Evolutionary conservation across 2,329 filamentous ascomycete species (phyloP), one percentile per base, ranked within the genome.

Genomic region (Pseudogymnoascus sp.): DNA sequence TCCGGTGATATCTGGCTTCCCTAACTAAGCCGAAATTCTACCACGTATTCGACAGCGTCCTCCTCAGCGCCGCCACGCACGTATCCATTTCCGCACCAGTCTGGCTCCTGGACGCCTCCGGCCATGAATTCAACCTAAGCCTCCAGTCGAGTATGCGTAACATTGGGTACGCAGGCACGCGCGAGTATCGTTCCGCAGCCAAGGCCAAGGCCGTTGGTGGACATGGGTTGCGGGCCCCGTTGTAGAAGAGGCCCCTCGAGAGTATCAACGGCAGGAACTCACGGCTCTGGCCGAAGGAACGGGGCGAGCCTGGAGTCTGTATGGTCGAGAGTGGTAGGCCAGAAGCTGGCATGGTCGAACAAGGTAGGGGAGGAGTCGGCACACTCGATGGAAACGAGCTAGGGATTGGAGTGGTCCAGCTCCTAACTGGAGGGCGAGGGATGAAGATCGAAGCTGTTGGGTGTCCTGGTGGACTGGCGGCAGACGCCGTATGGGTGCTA

Each of bases 101-200:
- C 28, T 57, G 50, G 28, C 28, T 35, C 50, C n/a, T 57, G 28
- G 50, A 57, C 28, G 5, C 7, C 28, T 8, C n/a, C 31, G 50
- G 50, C 50, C 50, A 57, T 9, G 50, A 57, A 35, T 57, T 57
- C 17, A 57, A 21, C 50, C 50, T 33, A 6, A 33, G 9, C 21
- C 50, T 35, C 50, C 50, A 57, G n/a, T 57, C 50, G 28, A 57
- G 31, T n/a, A 33, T 35, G 50, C 50, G 50, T 57, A 57, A 19
- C 50, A 1, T 33, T 21, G 50, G 50, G n/a, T 13, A 33, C 7
- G 50, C 28, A 33, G 50, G 50, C 10, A 57, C 50, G 6, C 50
- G 50, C 26, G 50, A 19, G 50, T 21, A 57, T 33, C 28, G 50
- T n/a, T 57, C 50, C 11, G 50, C 50, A 15, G 50, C 50, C n/a